These are phyloP conservation scores for Termitomyces sp. DNA, from an alignment of 768 basidiomycete species.

Conservation along the genomic window DNA sequence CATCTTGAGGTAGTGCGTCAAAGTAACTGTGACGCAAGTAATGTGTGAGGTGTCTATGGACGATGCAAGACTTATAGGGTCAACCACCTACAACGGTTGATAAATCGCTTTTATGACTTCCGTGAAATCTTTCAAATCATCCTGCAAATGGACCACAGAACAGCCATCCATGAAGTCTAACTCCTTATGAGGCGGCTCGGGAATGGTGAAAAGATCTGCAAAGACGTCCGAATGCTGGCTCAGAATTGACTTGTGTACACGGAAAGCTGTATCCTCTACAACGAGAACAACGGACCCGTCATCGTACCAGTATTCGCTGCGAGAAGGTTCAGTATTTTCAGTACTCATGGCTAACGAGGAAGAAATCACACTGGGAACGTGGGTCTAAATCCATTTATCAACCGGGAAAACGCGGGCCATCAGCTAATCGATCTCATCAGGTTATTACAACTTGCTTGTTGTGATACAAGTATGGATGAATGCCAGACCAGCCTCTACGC, in stretches of 20 bases:
- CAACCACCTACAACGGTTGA: constrained; percentile 16
- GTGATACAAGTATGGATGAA: no score
- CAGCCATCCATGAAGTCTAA: constrained; percentile 30
- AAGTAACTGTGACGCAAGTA: constrained; percentile 25
- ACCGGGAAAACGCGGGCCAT: not conserved
- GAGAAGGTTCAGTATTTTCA: not conserved
- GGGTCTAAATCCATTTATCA: not conserved
- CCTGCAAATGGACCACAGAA: constrained; percentile 25
- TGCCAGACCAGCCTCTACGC: no score
- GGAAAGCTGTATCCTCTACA: constrained; percentile 26
- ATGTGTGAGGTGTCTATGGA: not conserved
- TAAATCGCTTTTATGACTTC: constrained; percentile 32
- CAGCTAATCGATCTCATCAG: not conserved
- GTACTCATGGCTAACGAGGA: not conserved
- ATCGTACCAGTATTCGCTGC: constrained; percentile 29
- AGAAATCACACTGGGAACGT: not conserved
- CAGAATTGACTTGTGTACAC: constrained; percentile 35
- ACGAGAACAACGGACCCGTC: constrained; percentile 35
- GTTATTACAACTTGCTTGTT: no score
- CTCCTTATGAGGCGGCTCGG: constrained; percentile 25
- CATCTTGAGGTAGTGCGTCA: constrained; percentile 28
- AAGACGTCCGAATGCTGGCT: constrained; percentile 36
- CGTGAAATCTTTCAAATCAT: constrained; percentile 29
- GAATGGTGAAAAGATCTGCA: constrained; percentile 28
- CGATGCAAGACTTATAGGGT: not conserved